phyloP scores from a whole-genome alignment of 1,284 basidiomycete species.

The Trichosporon faecale region DNA sequence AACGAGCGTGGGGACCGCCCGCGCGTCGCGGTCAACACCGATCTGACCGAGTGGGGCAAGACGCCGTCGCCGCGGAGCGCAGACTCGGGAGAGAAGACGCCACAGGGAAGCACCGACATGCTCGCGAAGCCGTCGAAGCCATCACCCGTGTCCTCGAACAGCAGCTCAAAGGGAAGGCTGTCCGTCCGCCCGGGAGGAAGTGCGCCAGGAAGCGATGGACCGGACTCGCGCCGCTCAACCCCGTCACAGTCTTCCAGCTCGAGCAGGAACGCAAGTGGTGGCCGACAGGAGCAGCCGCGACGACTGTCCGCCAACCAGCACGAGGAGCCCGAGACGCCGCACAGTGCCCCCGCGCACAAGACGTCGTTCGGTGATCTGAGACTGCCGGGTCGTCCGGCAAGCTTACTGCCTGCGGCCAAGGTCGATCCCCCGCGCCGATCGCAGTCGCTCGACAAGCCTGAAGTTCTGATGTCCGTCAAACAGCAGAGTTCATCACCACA shows the following conservation, averaged over 20 bases:
- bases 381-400: background rate
- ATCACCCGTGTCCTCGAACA: constrained; percentile 5
- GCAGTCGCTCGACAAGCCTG: background rate
- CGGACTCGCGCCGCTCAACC: background rate
- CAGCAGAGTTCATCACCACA: background rate
- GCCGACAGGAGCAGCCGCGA: constrained; percentile 1
- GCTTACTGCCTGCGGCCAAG: background rate
- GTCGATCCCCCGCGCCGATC: background rate
- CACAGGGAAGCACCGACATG: background rate
- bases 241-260: constrained; percentile 24
- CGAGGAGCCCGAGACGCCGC: constrained; percentile 19
- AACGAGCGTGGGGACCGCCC: background rate
- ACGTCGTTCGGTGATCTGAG: constrained; percentile 17
- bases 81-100: constrained; percentile 1
- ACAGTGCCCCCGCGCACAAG: constrained; percentile 21
- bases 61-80: constrained; percentile 4
- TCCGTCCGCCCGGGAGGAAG: background rate
- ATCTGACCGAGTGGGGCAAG: constrained; percentile 15
- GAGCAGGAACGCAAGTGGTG: constrained; percentile 18
- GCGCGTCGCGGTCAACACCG: constrained; percentile 1
- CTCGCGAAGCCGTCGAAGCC: background rate
- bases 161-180: constrained; percentile 4
- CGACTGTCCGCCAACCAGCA: background rate
- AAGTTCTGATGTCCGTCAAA: background rate
- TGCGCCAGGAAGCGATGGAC: background rate